Conservation (phyloP, 192 early-diverging fungal genomes). For the Backusella tarrabulga region DNA sequence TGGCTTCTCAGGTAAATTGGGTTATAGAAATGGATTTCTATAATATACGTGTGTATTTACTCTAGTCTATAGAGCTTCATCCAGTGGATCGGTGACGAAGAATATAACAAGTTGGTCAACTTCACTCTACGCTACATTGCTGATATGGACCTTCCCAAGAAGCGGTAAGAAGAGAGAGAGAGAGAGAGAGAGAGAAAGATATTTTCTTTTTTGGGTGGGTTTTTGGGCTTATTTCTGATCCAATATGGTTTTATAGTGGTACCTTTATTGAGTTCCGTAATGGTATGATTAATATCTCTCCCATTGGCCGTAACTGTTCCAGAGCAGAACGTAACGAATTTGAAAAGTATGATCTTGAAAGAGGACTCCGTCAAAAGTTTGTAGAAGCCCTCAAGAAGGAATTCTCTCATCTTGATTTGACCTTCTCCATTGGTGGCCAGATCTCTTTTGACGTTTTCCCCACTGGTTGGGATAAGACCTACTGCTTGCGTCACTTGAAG, state of each 20-base stretch:
- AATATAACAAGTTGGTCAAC: slow-evolving; percentile 89
- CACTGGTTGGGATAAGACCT: slow-evolving; percentile 99
- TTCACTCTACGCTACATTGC: slow-evolving; percentile 95
- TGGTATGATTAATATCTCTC: slow-evolving; percentile 99
- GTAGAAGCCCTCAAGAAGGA: slow-evolving; percentile 76
- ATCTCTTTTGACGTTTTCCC: slow-evolving; percentile 99
- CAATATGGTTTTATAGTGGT: slow-evolving; percentile 55
- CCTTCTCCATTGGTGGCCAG: slow-evolving; percentile 97
- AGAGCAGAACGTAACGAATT: slow-evolving; percentile 89
- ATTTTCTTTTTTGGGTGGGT: background rate
- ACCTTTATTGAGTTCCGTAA: slow-evolving; percentile 98
- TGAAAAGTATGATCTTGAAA: slow-evolving; percentile 88
- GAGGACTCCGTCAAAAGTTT: slow-evolving; percentile 80
- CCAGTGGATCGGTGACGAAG: slow-evolving; percentile 86
- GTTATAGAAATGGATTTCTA: background rate
- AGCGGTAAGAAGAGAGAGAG: slow-evolving; percentile 62
- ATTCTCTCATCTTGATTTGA: slow-evolving; percentile 85
- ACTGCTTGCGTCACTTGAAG: slow-evolving; percentile 89
- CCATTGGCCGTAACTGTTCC: slow-evolving; percentile 93
- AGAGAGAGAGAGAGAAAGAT: no score
- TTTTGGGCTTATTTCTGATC: background rate
- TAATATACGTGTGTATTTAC: background rate
- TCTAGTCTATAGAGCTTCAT: slow-evolving; percentile 81
- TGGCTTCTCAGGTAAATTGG: slow-evolving; percentile 61
- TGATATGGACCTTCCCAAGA: slow-evolving; percentile 89